Conservation (phyloP, 495 filamentous ascomycete species). For the Talaromyces proteolyticus region DNA sequence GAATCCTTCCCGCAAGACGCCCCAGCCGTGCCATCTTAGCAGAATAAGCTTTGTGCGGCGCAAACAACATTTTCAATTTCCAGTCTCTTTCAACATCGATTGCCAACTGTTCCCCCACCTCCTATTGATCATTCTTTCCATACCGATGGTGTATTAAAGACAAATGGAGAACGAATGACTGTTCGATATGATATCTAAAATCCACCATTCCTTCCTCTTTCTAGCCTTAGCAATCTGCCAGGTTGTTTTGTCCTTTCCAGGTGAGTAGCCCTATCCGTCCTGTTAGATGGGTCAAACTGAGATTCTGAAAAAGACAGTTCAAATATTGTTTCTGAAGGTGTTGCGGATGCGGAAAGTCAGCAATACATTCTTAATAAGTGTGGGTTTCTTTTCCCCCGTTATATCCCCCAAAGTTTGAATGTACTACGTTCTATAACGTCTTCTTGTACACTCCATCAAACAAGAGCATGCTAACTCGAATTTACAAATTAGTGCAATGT, state of each 20-base stretch:
- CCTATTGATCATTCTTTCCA: too few species aligned
- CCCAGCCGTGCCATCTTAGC: too few species aligned
- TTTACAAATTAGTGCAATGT: conserved; percentile 1
- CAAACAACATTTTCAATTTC: too few species aligned
- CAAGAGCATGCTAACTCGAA: neutral
- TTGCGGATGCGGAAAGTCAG: neutral
- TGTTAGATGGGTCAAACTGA: neutral
- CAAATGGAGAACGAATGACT: too few species aligned
- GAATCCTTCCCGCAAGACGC: neutral
- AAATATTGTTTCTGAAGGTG: neutral
- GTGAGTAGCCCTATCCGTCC: neutral
- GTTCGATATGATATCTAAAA: too few species aligned
- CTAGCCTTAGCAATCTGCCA: neutral
- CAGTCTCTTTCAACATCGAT: too few species aligned
- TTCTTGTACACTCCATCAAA: too few species aligned
- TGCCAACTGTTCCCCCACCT: too few species aligned
- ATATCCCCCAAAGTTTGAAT: neutral
- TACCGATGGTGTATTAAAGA: too few species aligned
- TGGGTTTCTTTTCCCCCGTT: neutral
- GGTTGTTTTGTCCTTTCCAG: neutral
- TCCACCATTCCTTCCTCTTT: neutral
- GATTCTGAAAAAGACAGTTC: neutral
- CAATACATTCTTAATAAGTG: neutral
- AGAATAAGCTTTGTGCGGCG: too few species aligned
- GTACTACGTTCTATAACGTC: too few species aligned